Base-by-base conservation (phyloP, 768 basidiomycete species). In the Pisolithus microcarpus region DNA sequence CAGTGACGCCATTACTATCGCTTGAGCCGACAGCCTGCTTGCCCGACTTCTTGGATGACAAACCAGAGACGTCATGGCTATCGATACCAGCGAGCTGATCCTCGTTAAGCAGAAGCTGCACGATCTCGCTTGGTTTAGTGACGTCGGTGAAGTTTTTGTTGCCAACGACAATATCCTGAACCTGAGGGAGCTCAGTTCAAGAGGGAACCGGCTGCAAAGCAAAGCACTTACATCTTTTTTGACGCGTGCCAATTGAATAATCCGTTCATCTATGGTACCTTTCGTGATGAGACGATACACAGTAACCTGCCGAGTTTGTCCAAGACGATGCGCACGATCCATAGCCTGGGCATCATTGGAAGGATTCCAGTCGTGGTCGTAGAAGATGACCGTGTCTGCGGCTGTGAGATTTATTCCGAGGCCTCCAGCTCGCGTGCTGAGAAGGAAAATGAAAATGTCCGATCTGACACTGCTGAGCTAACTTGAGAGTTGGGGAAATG, bases 131-230 rank as follows among this genome's bases (percentile, higher is more conserved):
- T 24, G 92, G 91, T 65, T 92, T 94, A 18, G 91, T 82, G 48
- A 88, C 87, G 56, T 96, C 93, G 2, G 88, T 91, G 64, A 96
- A 84, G 54, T 82, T 91, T 70, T 96, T 97, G 71, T 90, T 94
- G 48, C 96, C 96, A 7, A 99, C 96, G 48, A 99, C 96, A 53
- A 97, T 95, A 60, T 99, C 96, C 82, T 98, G 96, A 5, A 98
- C 94, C 91, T 94, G 49, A 52, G 24, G 53, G 46, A 50, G 48
- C 45, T 39, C 48, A 37, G n/a, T 28, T 13, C 39, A 34, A 21
- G 7, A 7, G 43, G 31, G 9, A 5, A 23, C 38, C n/a, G 31
- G 7, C 39, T 18, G n/a, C 23, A 9, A 34, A 24, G 38, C 0
- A 45, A 24, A 44, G 11, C 10, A 69, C 81, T 62, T 60, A 91